phyloP scores from a whole-genome alignment of 2,329 filamentous ascomycete genomes.

The Mycocentrospora acerina region DNA sequence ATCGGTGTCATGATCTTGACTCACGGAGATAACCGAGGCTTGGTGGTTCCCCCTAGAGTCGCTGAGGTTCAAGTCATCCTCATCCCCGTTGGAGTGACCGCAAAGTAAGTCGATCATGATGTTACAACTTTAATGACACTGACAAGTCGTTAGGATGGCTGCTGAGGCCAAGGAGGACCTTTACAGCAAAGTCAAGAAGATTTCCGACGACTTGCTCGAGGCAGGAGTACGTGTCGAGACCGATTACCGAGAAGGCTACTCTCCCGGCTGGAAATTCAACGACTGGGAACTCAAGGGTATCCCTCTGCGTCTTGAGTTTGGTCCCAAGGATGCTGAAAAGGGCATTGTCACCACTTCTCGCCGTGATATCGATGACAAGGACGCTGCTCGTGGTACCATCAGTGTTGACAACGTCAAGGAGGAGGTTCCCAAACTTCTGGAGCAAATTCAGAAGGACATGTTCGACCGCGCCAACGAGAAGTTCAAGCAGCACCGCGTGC shows the following conservation, averaged over 20 bases:
- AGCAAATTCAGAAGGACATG: constrained; percentile 86
- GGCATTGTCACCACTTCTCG: constrained; percentile 82
- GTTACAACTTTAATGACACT: constrained; percentile 1
- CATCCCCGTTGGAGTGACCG: constrained; percentile 89
- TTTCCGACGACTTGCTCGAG: constrained; percentile 68
- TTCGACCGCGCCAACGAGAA: constrained; percentile 72
- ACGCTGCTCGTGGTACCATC: constrained; percentile 60
- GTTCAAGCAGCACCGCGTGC: constrained; percentile 78
- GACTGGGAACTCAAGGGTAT: constrained; percentile 98
- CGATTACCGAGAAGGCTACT: constrained; percentile 84
- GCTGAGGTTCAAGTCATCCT: constrained; percentile 83
- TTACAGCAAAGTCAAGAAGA: constrained; percentile 71
- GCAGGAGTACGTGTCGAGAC: constrained; percentile 76
- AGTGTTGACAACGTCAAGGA: constrained; percentile 71
- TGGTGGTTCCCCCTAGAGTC: constrained; percentile 89
- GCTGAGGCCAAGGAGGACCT: constrained; percentile 77
- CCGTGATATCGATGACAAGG: constrained; percentile 81
- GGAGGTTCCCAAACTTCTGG: constrained; percentile 77
- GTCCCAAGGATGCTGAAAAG: constrained; percentile 88
- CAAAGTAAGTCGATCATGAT: constrained; percentile 62
- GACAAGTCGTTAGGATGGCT: constrained; percentile 37
- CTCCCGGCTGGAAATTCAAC: constrained; percentile 97
- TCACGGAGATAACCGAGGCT: constrained; percentile 91
- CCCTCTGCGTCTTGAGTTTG: constrained; percentile 90
- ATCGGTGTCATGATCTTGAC: constrained; percentile 99